Base-by-base conservation (phyloP, 257 asterid genomes). In the Fraxinus pennsylvanica region DNA sequence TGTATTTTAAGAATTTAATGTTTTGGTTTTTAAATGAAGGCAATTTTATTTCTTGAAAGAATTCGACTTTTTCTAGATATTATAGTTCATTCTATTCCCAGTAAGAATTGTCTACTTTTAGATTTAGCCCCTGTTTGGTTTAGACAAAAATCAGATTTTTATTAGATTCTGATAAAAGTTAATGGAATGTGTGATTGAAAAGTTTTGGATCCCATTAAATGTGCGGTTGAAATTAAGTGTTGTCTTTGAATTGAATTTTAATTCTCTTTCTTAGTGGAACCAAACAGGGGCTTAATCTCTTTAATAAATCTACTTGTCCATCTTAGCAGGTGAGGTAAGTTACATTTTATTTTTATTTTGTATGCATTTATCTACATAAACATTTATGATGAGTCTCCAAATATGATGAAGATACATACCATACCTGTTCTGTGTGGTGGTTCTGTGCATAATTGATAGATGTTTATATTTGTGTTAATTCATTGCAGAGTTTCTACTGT, bases 401-500 rank as follows among this genome's bases (percentile, higher is more conserved):
- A 57, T 61, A 10, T 32, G 9, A 76, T 5, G 59, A 77, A 76
- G 29, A 36, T 36, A 74, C 59, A n/a, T 29, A 54, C 10, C 9
- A n/a, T 29, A 71, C 35, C 10, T n/a, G 32, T 7, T 19, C 74
- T 41, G 36, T 9, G 17, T 69, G 33, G 10, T 81, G 17, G 61
- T 19, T 71, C 22, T 71, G 41, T 41, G 35, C 66, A 4, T 72
- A 15, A 35, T n/a, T 66, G 9, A 47, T 12, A 21, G 66, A 47
- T 47, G n/a, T 14, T 59, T 59, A 22, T n/a, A 2, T 21, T 59
- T 59, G 67, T 59, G 14, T 59, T 59, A 59, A 21, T 21, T 59
- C 67, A 21, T 0, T 54, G 82, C 54, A 74, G 82, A 77, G 76
- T 77, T 73, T 29, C 27, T 71, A 19, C 50, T 29, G 25, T 52